Base-by-base conservation (phyloP, 2,329 filamentous ascomycete species). In the Colletotrichum lentis region DNA sequence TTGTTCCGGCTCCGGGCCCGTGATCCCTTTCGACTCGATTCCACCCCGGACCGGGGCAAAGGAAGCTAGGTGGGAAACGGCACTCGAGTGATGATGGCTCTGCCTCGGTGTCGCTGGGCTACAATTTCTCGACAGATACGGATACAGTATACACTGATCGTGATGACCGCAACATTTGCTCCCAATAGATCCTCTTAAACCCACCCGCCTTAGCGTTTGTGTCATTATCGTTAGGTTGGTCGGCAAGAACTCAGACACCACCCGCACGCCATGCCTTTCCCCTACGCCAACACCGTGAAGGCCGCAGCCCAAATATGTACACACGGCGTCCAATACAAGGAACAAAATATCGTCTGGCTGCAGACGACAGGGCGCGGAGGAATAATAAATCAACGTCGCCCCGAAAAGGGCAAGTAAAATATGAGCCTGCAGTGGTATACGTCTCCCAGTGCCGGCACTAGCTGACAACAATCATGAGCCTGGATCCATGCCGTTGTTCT, bases 401-500 rank as follows among this genome's bases (percentile, higher is more conserved):
- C 27, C 1, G 27, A 31, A 31, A 7, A 10, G 27, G 27, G 8
- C 27, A 31, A 31, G 27, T 31, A 10, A 16, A 37, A 47, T 10
- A 24, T 14, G 12, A 14, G 14, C 3, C 14, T 31, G 14, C 4
- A 31, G 8, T 35, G 7, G n/a, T 12, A 49, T 39, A 6, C 27
- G 20, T 16, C n/a, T 11, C 7, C 18, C 10, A 7, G 12, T 20
- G n/a, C n/a, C 14, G 11, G 20, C 5, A 3, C 24, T 8, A 3
- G 1, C 16, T 3, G 14, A 7, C 20, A 22, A 6, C 2, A 3
- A 59, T 4, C 20, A 69, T 39, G 55, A 66, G 18, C 66, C 66
- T 10, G 66, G 37, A 16, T 66, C 66, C 55, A 64, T 55, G n/a
- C 56, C 60, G 5, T 67, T 63, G 11, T 67, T 69, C 37, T 84